Evolutionary conservation across 2,329 filamentous ascomycete species (phyloP), one percentile per base, ranked within the genome.

Genomic region (Leptoxyphium fumago): DNA sequence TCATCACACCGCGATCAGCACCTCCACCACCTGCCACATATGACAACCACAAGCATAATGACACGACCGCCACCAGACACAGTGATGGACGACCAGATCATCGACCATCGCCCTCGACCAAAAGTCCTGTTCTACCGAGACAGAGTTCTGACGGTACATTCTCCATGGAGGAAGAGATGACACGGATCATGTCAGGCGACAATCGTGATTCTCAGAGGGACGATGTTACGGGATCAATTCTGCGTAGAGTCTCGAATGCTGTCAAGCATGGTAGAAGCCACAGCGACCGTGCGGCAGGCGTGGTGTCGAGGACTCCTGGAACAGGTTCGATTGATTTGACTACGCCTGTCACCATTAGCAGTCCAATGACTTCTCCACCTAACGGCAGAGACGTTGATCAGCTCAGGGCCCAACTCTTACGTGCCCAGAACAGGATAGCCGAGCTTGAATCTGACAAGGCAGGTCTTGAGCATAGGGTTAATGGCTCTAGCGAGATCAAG

Each of bases 161-260:
- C 57, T 91, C 83, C 47, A 79, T 94, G 80, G 89, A 96, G 51
- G 88, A 95, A 62, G 91, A 96, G 59, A 86, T 95, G 77, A 83
- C 84, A 43, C 81, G 88, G 45, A 89, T 95, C 46, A 71, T 94
- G 47, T 82, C 79, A 36, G 80, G 77, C 15, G 85, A 89, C 47
- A 84, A 87, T 59, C 58, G 61, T 18, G 44, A 46, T 50, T 63
- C 54, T 71, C 74, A 38, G 81, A 78, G 29, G 80, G 40, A 52
- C 50, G 61, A 64, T 13, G 63, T 38, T 38, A 47, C 41, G 55
- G 44, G 60, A 52, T 89, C 84, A 1, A 83, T 95, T 48, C 69
- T 96, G 49, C 83, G 85, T 45, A 79, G 86, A 43, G 84, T 95
- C 36, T 96, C 91, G 7, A 94, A 94, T 59, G 88, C 85, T 42